A percentile compares a stretch with the other conserved stretches of the same genome.
Conservation (phyloP, 1,284 basidiomycete species). For the Chondrostereum purpureum region DNA sequence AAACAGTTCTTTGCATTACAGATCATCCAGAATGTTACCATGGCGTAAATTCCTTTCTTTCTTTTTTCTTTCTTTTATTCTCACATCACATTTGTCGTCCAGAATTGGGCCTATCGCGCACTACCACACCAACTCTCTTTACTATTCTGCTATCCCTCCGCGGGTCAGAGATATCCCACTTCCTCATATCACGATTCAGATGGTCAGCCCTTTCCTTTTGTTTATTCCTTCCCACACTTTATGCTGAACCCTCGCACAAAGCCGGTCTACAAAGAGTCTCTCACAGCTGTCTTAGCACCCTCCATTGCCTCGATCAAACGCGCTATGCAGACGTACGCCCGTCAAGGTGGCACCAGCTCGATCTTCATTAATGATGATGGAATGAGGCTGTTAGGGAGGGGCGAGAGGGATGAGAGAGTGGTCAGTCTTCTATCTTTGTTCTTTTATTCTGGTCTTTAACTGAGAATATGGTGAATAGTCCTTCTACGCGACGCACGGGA, state of each 20-base stretch:
- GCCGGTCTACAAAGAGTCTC: conserved; percentile 75
- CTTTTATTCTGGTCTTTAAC: not conserved
- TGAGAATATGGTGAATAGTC: too few species aligned
- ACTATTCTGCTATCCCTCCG: conserved; percentile 50
- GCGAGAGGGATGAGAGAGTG: conserved; percentile 61
- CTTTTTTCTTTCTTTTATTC: conserved; percentile 1
- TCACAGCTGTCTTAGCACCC: conserved; percentile 55
- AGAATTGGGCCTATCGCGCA: conserved; percentile 70
- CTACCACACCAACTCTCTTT: conserved; percentile 64
- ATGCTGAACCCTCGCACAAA: too few species aligned
- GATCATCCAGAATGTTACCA: conserved; percentile 62
- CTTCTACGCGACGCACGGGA: conserved; percentile 75
- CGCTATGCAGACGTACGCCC: conserved; percentile 81
- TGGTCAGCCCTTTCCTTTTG: conserved; percentile 29
- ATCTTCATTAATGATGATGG: conserved; percentile 81
- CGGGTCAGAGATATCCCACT: conserved; percentile 48
- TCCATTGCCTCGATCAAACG: conserved; percentile 76
- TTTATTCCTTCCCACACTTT: not conserved
- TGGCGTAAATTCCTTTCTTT: conserved; percentile 33
- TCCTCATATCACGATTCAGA: conserved; percentile 73
- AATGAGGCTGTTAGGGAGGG: conserved; percentile 49
- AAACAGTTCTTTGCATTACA: conserved; percentile 60
- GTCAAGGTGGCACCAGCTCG: conserved; percentile 71
- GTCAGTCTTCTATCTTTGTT: conserved; percentile 9
- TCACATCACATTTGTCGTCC: conserved; percentile 2